A percentile compares a stretch with the other conserved stretches of the same genome.
Evolutionary conservation across 208 protist genomes (phyloP).

Genomic region (Leishmania lainsoni): DNA sequence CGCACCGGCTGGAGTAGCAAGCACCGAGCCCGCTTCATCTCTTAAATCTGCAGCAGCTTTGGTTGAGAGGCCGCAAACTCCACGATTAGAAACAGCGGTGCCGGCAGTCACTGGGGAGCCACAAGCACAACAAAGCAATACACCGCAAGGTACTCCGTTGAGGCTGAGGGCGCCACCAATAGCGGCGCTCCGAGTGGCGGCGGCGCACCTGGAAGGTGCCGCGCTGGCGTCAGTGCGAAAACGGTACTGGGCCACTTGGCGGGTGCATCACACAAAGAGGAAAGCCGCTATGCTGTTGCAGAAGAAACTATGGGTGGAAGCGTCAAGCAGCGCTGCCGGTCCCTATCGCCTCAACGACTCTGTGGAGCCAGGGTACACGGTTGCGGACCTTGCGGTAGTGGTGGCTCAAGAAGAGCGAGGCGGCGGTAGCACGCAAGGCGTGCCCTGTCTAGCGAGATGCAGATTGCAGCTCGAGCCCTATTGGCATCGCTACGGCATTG

Average conservation of each 20-base stretch:
- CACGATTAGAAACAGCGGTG: background rate
- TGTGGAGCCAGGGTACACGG: conserved; percentile 41
- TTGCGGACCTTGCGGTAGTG: conserved; percentile 37
- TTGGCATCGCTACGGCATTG: conserved; percentile 47
- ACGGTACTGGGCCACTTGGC: conserved; percentile 28
- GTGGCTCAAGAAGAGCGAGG: conserved; percentile 18
- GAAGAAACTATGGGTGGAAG: conserved; percentile 18
- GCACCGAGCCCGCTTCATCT: background rate
- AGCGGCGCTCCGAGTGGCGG: conserved; percentile 8
- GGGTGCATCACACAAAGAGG: conserved; percentile 3
- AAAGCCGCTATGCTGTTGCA: conserved; percentile 23
- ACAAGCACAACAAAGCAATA: background rate
- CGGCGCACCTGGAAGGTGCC: conserved; percentile 6
- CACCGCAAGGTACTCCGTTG: background rate
- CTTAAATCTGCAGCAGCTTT: background rate
- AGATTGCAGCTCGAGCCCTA: conserved; percentile 48
- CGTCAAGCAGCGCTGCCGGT: background rate
- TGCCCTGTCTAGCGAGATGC: conserved; percentile 53
- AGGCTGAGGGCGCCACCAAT: background rate
- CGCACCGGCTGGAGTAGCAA: background rate
- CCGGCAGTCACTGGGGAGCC: background rate
- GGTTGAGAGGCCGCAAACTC: background rate
- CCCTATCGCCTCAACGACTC: conserved; percentile 40
- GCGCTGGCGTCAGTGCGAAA: conserved; percentile 2
- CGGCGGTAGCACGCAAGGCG: background rate